phyloP scores from a whole-genome alignment of 495 filamentous ascomycete genomes.

The Penicillium flavigenum region DNA sequence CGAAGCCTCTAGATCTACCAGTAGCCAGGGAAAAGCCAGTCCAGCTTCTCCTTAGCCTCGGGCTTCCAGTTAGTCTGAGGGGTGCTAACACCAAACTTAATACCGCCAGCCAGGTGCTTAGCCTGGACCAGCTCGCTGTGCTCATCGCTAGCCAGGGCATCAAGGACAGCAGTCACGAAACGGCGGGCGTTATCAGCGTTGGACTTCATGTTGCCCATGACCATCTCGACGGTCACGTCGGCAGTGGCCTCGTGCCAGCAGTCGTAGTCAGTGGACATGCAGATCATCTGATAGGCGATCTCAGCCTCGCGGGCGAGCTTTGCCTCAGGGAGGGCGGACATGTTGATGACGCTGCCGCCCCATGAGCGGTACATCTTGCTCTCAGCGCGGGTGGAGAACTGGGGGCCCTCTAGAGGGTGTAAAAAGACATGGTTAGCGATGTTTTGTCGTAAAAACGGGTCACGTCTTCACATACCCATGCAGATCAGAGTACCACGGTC shows the following conservation, averaged over 20 bases:
- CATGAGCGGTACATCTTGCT: conserved; percentile 89
- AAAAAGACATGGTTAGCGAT: conserved; percentile 13
- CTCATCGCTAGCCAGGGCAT: conserved; percentile 75
- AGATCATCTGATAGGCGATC: conserved; percentile 95
- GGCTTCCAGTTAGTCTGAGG: conserved; percentile 59
- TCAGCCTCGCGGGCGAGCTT: conserved; percentile 96
- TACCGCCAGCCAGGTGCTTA: conserved; percentile 54
- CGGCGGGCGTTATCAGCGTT: conserved; percentile 84
- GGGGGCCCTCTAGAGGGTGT: conserved; percentile 69
- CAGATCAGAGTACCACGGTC: conserved; percentile 78
- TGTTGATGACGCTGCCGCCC: conserved; percentile 93
- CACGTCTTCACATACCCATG: conserved; percentile 65
- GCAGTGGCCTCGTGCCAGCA: conserved; percentile 81
- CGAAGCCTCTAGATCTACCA: conserved; percentile 24
- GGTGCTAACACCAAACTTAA: conserved; percentile 69
- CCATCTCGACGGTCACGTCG: conserved; percentile 91
- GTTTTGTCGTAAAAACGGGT: neutral
- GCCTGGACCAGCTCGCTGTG: conserved; percentile 72
- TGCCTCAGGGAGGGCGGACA: conserved; percentile 93
- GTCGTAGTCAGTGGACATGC: conserved; percentile 99
- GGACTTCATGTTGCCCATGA: conserved; percentile 92
- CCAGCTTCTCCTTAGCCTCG: conserved; percentile 66
- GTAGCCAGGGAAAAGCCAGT: conserved; percentile 71
- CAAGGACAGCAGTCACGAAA: conserved; percentile 82
- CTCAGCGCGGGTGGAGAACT: conserved; percentile 97